Evolutionary conservation across 192 early-diverging fungal species (phyloP), one percentile per base, ranked within the genome.

Genomic region (Thamnidium elegans): DNA sequence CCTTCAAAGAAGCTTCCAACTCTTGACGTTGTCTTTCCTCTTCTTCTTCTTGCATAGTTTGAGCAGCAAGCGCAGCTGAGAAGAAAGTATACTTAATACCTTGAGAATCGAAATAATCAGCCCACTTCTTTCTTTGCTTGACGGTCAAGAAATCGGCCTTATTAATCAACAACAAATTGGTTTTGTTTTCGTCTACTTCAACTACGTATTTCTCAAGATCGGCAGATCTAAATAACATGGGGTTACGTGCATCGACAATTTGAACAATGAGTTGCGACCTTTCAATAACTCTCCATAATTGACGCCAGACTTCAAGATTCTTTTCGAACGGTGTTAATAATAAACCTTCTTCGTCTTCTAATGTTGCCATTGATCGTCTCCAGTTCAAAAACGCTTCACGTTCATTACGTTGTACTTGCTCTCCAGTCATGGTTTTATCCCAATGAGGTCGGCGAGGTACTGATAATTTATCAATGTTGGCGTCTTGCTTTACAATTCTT

Each of bases 271-370:
- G 67, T 63, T 97, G 89, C 26, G 94, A 96, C 52, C 94, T 83
- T 78, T 99, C 97, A 67, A 98, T 92, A 48, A 99, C 97, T 32
- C 97, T 87, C 97, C 97, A 99, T 34, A 99, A 82, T 74, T 99
- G 97, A 55, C 96, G 82, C 97, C 97, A 99, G 23, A 99, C 92
- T 78, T 99, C 97, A 20, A 99, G 63, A 77, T 99, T 99, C 53
- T 95, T 88, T 79, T 99, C 97, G 63, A 95, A 99, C 31, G 97
- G 97, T 17, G 97, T 99, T 76, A 99, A 74, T 52, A 99, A 66
- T 19, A 99, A 74, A 0, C 92, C 92, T 68, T 97, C 91, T 15
- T 94, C 87, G 67, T 99, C 97, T 70, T 97, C 91, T 55, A 99
- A 75, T 19, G 79, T 92, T 21, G 92, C 93, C 67, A 95, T 83